Base-by-base conservation (phyloP, 352 stramenopile species). In the Peronospora belbahrii region DNA sequence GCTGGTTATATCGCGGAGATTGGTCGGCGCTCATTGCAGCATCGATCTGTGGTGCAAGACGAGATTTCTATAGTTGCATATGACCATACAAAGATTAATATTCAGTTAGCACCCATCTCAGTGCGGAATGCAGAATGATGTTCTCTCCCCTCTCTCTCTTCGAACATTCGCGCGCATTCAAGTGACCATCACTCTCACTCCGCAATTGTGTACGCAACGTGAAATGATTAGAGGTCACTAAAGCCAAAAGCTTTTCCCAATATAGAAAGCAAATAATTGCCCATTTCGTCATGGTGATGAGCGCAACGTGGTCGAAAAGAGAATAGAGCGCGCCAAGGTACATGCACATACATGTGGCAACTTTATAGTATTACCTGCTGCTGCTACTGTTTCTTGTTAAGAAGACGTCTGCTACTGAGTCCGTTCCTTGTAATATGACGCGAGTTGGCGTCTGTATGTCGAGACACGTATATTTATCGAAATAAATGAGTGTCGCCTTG, bases 1-100 rank as follows among this genome's bases (percentile, higher is more conserved):
- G 65, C 37, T 70, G 47, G 40, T 57, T 55, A 24, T 60, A 56
- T 33, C 61, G 59, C 48, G 55, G 33, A 48, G 59, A 46, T 19
- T 66, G 47, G 4, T 70, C 62, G 47, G 63, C 38, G 27, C 59
- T 74, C 64, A 74, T 74, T 59, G 56, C 48, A 49, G 64, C 64
- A 74, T 74, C 33, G 53, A 67, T 48, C 56, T 62, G 18, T 51
- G 24, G 36, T 19, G 28, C 37, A 19, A 48, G 33, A 48, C 27
- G 43, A 49, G 11, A 25, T 49, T 62, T 45, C 36, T 60, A 30
- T 24, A 22, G 8, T 50, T 40, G 46, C 52, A 42, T 24, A 38
- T 44, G 37, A 13, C 3, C 44, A 67, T 53, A 68, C 49, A 65
- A 59, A 52, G 19, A 52, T 25, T 24, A 48, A 65, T 24, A 48